Conservation (phyloP, 139 green algal species). For the Picochlorum sp. region DNA sequence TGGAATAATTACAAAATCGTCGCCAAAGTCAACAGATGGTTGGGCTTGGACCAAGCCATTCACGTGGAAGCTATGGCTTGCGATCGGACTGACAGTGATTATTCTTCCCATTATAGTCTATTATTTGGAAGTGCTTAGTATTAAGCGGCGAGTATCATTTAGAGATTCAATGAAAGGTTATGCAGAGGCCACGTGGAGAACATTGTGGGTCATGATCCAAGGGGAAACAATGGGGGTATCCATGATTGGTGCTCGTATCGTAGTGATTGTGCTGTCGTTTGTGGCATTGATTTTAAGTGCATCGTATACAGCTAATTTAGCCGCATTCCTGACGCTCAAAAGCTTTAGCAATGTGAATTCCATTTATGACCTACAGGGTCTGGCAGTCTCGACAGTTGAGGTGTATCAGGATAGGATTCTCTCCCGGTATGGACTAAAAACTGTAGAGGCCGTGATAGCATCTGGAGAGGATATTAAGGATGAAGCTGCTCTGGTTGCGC, state of each 20-base stretch:
- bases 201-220: background rate
- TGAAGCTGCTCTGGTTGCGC: background rate
- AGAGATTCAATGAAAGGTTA: background rate
- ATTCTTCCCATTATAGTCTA: background rate
- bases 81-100: constrained; percentile 1
- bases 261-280: background rate
- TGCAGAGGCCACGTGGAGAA: constrained; percentile 6
- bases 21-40: background rate
- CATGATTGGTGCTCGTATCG: background rate
- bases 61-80: constrained; percentile 6
- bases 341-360: background rate
- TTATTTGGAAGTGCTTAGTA: background rate
- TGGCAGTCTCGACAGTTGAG: background rate
- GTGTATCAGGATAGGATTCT: background rate
- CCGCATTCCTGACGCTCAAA: constrained; percentile 9
- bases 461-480: background rate
- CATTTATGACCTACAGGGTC: constrained; percentile 4
- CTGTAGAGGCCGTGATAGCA: background rate
- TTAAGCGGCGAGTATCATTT: background rate
- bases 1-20: constrained; percentile 3
- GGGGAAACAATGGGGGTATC: constrained; percentile 6
- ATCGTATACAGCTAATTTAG: constrained; percentile 13
- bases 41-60: constrained; percentile 9
- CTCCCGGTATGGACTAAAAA: background rate
- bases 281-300: background rate